Percentiles rank a stretch among this genome's conserved stretches.
phyloP scores from a whole-genome alignment of 768 basidiomycete species.

The Leccinum imitatum region DNA sequence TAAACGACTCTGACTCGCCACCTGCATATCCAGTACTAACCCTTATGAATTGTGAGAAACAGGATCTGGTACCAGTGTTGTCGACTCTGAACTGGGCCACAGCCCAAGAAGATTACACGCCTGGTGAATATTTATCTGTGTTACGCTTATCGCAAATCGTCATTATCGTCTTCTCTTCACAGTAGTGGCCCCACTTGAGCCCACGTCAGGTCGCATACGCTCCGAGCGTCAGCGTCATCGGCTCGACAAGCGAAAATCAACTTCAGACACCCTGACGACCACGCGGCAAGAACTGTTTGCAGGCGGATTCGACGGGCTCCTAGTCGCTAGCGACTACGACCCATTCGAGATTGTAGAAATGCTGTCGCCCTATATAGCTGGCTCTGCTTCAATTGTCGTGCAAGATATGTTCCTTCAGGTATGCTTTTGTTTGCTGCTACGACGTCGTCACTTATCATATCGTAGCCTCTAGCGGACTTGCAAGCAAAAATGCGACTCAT shows the following conservation, averaged over 20 bases:
- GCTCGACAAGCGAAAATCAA: conserved; percentile 73
- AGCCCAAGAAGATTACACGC: conserved; percentile 71
- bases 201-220: conserved; percentile 55
- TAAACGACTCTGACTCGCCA: conserved; percentile 89
- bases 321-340: conserved; percentile 84
- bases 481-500: conserved; percentile 67
- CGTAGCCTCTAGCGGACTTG: conserved; percentile 71
- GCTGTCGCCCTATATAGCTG: conserved; percentile 73
- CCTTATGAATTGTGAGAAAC: conserved; percentile 81
- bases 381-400: conserved; percentile 84
- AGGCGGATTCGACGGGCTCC: conserved; percentile 89
- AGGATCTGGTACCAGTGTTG: conserved; percentile 51
- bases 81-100: conserved; percentile 89
- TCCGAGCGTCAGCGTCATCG: conserved; percentile 73
- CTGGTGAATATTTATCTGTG: conserved; percentile 42
- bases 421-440: conserved; percentile 8
- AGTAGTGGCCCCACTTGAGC: conserved; percentile 63
- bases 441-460: conserved; percentile 8
- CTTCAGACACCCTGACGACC: conserved; percentile 57
- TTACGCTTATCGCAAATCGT: neutral
- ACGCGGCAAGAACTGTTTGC: conserved; percentile 79
- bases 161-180: conserved; percentile 1
- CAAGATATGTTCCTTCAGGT: conserved; percentile 84
- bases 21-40: conserved; percentile 84
- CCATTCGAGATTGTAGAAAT: conserved; percentile 76